phyloP scores from a whole-genome alignment of 2,329 filamentous ascomycete genomes.

The Chaetomium sp. region DNA sequence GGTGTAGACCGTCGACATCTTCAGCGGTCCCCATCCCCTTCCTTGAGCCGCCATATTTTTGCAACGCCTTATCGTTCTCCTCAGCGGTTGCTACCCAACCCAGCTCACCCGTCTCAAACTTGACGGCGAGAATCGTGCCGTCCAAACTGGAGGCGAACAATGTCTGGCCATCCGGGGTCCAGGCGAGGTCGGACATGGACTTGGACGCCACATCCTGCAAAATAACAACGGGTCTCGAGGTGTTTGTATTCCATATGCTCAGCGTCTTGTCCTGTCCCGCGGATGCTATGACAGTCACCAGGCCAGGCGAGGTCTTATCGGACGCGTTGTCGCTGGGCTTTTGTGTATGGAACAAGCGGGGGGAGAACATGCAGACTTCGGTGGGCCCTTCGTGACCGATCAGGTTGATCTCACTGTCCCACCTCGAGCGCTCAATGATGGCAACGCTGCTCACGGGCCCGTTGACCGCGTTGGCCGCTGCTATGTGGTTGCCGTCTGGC shows the following conservation, averaged over 20 bases:
- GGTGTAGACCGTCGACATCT: constrained; percentile 80
- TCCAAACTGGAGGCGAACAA: constrained; percentile 87
- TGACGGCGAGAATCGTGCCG: constrained; percentile 78
- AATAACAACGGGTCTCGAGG: constrained; percentile 85
- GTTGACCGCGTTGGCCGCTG: constrained; percentile 94
- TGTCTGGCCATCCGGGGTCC: constrained; percentile 88
- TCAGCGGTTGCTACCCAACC: constrained; percentile 83
- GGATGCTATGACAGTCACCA: constrained; percentile 92
- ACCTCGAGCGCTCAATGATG: constrained; percentile 86
- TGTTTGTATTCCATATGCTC: constrained; percentile 97
- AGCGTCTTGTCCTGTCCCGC: constrained; percentile 95
- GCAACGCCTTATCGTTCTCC: constrained; percentile 89
- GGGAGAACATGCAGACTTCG: constrained; percentile 96
- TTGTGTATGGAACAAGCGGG: constrained; percentile 77
- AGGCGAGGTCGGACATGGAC: constrained; percentile 90
- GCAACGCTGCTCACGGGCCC: constrained; percentile 96
- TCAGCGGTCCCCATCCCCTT: constrained; percentile 90
- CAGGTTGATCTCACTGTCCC: constrained; percentile 96
- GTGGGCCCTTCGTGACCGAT: constrained; percentile 97
- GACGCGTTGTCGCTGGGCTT: constrained; percentile 62
- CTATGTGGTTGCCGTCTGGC: constrained; percentile 94
- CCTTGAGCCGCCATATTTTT: constrained; percentile 87
- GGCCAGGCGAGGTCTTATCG: constrained; percentile 50
- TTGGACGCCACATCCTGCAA: constrained; percentile 87
- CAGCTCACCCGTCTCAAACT: constrained; percentile 84